These are phyloP conservation scores for Jamesozyma spencerorum DNA, from an alignment of 805 yeast species.

Conservation along the genomic window DNA sequence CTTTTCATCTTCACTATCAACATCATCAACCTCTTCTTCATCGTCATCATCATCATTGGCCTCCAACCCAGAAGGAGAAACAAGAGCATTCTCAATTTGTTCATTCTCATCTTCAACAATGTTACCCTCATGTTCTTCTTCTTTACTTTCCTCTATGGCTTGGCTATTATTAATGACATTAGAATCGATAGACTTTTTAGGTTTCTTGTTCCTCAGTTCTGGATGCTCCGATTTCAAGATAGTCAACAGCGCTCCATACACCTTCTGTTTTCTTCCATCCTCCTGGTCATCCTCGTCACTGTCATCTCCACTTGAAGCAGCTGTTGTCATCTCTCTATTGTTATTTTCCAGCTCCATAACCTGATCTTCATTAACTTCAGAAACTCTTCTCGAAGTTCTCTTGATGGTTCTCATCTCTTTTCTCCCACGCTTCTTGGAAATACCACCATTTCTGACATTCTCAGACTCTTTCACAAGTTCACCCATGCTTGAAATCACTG, in stretches of 20 bases:
- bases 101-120: slow-evolving; percentile 22
- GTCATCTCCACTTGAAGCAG: neutral
- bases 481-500: no score
- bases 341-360: slow-evolving; percentile 4
- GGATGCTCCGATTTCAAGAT: slow-evolving; percentile 44
- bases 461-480: no score
- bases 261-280: slow-evolving; percentile 33
- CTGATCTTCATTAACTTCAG: slow-evolving; percentile 11
- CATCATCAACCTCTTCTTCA: slow-evolving; percentile 12
- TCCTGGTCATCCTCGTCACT: slow-evolving; percentile 15
- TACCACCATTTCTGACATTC: neutral
- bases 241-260: slow-evolving; percentile 60
- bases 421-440: slow-evolving; percentile 41
- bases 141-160: slow-evolving; percentile 5
- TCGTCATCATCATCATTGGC: slow-evolving; percentile 23
- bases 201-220: slow-evolving; percentile 13
- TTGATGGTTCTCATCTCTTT: slow-evolving; percentile 50
- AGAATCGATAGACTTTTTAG: slow-evolving; percentile 10
- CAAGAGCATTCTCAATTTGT: slow-evolving; percentile 24
- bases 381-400: slow-evolving; percentile 35
- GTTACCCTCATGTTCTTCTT: slow-evolving; percentile 19
- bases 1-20: slow-evolving; percentile 32
- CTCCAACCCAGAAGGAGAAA: slow-evolving; percentile 22
- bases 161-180: slow-evolving; percentile 10
- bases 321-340: slow-evolving; percentile 3